These are phyloP conservation scores for Nakaseomyces bracarensis DNA, from an alignment of 1,139 yeast genomes.

Conservation along the genomic window DNA sequence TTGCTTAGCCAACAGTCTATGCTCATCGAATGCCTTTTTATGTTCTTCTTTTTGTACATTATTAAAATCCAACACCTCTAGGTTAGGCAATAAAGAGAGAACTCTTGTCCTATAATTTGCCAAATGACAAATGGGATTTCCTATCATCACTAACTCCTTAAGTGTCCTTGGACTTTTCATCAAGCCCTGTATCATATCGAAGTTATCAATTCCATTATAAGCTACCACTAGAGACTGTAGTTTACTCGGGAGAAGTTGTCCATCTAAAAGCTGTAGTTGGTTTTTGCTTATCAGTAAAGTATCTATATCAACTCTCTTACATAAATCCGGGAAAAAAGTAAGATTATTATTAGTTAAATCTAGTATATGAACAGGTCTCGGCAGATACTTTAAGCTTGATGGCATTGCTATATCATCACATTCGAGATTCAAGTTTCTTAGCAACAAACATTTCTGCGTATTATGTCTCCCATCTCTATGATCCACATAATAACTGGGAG, in stretches of 20 bases:
- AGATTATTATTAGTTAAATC: conserved; percentile 30
- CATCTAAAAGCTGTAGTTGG: conserved; percentile 20
- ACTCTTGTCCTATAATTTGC: conserved; percentile 52
- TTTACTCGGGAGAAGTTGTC: conserved; percentile 21
- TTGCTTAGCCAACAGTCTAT: background rate
- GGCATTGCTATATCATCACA: conserved; percentile 18
- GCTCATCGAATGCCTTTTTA: conserved; percentile 25
- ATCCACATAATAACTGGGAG: conserved; percentile 40
- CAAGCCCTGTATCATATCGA: conserved; percentile 19
- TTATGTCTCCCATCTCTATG: conserved; percentile 22
- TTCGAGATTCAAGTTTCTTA: conserved; percentile 26
- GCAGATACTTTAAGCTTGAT: conserved; percentile 20
- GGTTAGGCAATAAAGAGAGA: conserved; percentile 54
- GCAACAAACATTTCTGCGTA: conserved; percentile 24
- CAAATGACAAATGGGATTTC: conserved; percentile 52
- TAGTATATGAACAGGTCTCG: conserved; percentile 21
- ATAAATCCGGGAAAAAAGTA: conserved; percentile 20
- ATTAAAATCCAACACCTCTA: conserved; percentile 59
- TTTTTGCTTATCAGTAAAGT: conserved; percentile 28
- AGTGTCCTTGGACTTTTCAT: conserved; percentile 20
- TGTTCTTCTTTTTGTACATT: conserved; percentile 52
- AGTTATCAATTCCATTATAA: conserved; percentile 19
- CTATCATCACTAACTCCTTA: conserved; percentile 43
- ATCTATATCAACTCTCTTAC: conserved; percentile 19
- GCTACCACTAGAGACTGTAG: conserved; percentile 22